These are phyloP conservation scores for Tetrapyrgos nigripes DNA, from an alignment of 1,284 basidiomycete species.

Conservation along the genomic window DNA sequence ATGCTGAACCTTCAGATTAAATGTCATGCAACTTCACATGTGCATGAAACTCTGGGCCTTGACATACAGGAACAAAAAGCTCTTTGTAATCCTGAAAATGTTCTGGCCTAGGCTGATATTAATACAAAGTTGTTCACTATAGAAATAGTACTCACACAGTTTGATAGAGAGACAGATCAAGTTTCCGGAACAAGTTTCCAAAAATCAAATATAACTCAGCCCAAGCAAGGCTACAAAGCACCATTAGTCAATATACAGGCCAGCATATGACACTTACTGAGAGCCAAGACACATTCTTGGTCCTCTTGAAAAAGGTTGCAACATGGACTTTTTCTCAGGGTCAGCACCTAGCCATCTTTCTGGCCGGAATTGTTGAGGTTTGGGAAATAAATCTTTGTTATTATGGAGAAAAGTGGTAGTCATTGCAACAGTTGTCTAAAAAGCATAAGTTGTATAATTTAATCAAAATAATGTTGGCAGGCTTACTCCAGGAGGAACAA, in stretches of 20 bases:
- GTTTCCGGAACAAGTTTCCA: neutral
- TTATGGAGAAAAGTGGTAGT: slow-evolving; percentile 25
- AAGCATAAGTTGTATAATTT: neutral
- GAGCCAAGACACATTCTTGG: neutral
- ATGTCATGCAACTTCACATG: too few relatives aligned
- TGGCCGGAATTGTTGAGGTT: slow-evolving; percentile 33
- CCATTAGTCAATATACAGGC: too few relatives aligned
- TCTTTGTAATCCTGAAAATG: too few relatives aligned
- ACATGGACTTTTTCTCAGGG: slow-evolving; percentile 24
- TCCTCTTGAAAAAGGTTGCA: slow-evolving; percentile 8
- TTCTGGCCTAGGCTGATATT: too few relatives aligned
- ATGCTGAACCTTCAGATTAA: too few relatives aligned
- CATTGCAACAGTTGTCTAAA: slow-evolving; percentile 29
- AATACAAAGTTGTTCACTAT: too few relatives aligned
- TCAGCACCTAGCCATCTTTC: slow-evolving; percentile 32
- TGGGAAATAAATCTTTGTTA: slow-evolving; percentile 26
- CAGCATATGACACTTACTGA: too few relatives aligned
- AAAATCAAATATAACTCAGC: neutral
- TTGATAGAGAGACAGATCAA: neutral
- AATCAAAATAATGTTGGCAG: too few relatives aligned
- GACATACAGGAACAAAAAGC: too few relatives aligned
- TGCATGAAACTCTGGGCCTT: too few relatives aligned
- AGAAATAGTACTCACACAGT: too few relatives aligned
- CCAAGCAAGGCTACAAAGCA: neutral
- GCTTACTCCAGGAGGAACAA: slow-evolving; percentile 29